These are phyloP conservation scores for Kitagawia praeruptora DNA, from an alignment of 129 eudicot genomes.

Conservation along the genomic window DNA sequence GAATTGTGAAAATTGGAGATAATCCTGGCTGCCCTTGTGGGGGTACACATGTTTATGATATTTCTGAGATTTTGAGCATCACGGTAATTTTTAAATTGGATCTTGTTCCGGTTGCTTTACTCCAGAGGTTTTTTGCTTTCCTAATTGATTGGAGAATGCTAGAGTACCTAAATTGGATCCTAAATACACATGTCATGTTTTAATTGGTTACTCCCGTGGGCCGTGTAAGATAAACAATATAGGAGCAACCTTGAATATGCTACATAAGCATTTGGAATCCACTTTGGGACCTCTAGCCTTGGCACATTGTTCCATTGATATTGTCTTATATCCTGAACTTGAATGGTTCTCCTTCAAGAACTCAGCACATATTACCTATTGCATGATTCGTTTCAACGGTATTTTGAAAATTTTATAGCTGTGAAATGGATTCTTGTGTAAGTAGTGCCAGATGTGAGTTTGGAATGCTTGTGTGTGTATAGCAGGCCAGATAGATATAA, in stretches of 20 bases:
- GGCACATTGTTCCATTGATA: not conserved
- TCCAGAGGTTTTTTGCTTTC: not conserved
- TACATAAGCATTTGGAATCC: not conserved
- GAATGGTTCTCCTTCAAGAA: not conserved
- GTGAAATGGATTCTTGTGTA: not conserved
- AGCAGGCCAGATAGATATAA: not conserved
- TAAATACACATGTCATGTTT: not conserved
- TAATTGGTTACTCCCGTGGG: not conserved
- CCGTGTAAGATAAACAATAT: not conserved
- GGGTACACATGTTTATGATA: slow-evolving; percentile 82
- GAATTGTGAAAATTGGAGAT: slow-evolving; percentile 69
- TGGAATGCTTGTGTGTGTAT: slow-evolving; percentile 2
- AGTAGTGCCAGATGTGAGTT: not conserved
- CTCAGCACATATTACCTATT: not conserved
- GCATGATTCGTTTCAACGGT: not conserved
- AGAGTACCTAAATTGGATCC: not conserved
- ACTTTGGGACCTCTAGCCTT: not conserved
- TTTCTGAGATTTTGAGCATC: slow-evolving; percentile 51
- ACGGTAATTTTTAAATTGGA: slow-evolving; percentile 33
- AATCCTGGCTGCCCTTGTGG: slow-evolving; percentile 93
- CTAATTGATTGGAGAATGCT: not conserved
- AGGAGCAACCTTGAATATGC: not conserved
- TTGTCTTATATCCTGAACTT: not conserved
- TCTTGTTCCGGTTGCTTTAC: not conserved
- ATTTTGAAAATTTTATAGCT: not conserved